These are phyloP conservation scores for Sporothrix curviconia DNA, from an alignment of 2,329 filamentous ascomycete species.

Conservation along the genomic window DNA sequence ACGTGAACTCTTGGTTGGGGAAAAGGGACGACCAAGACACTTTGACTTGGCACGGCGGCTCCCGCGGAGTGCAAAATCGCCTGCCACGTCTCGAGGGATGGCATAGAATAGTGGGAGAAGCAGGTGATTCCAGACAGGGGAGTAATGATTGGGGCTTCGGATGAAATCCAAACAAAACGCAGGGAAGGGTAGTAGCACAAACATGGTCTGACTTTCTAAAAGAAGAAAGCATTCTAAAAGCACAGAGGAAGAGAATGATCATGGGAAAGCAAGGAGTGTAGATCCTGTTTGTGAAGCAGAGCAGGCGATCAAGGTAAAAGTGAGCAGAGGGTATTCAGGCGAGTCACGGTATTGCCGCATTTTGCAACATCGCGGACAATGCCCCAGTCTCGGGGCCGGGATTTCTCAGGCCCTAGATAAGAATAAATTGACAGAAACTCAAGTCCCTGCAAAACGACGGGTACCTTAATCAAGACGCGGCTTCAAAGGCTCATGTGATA, in stretches of 20 bases:
- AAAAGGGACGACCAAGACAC: background rate
- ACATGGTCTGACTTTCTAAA: background rate
- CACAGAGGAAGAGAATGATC: background rate
- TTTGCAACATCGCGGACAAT: background rate
- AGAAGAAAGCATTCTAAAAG: background rate
- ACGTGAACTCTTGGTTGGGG: too few relatives aligned
- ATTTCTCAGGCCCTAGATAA: background rate
- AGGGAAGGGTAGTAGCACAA: background rate
- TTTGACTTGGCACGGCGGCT: background rate
- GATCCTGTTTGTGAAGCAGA: too few relatives aligned
- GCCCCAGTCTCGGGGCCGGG: background rate
- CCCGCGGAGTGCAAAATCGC: conserved; percentile 1
- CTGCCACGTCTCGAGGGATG: background rate
- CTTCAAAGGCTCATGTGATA: conserved; percentile 7
- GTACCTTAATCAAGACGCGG: conserved; percentile 2
- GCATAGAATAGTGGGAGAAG: too few relatives aligned
- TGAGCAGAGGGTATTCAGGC: too few relatives aligned
- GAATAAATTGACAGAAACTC: too few relatives aligned
- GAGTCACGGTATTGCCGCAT: background rate
- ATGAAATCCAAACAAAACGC: background rate
- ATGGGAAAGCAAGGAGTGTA: background rate
- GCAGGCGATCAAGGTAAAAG: background rate
- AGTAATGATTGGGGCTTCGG: background rate
- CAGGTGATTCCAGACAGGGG: background rate
- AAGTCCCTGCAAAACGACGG: background rate